Base-by-base conservation (phyloP, 495 filamentous ascomycete species). In the Penicillium longicatenatum region DNA sequence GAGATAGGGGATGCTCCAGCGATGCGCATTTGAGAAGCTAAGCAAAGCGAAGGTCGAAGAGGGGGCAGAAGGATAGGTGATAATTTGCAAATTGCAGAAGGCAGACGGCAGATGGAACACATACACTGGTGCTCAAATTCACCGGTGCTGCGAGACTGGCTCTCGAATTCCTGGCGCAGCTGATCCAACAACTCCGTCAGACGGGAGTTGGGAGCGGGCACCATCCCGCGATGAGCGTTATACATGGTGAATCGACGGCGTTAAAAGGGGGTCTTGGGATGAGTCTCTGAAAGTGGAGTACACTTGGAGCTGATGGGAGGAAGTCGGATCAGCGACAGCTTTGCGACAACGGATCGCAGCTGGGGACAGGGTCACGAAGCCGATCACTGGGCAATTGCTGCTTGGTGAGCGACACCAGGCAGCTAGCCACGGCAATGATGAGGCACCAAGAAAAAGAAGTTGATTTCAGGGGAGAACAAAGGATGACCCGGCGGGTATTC, bases 121-220 rank as follows among this genome's bases (percentile, higher is more conserved):
- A 77, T 84, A 97, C 94, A 86, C 70, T 93, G 89, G 66, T 92
- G 89, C 60, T 98, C 93, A 72, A 89, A 93, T 54, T 91, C 89
- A 66, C 87, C 87, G 65, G 81, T 87, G 66, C 64, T 88, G 80
- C 64, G 85, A 80, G 86, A 80, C 69, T 96, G 89, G 55, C 76
- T 84, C 55, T 97, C 94, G 64, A 97, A 98, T 73, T 98, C 94
- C 69, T 81, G 77, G 62, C 95, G 86, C 61, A 98, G 84, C 63
- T 92, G 86, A 43, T 97, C 93, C 65, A 98, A 79, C 60, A 97
- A 83, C 78, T 98, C 94, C 60, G 85, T 91, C 61, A 98, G 78
- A 53, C 94, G 92, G 63, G 82, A 81, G 78, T 86, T 87, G 64
- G 88, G 82, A 61, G 78, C 82, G 61, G 84, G 85, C 65, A 87